Conservation (phyloP, 2,329 filamentous ascomycete genomes). For the Cordyceps tenuipes region DNA sequence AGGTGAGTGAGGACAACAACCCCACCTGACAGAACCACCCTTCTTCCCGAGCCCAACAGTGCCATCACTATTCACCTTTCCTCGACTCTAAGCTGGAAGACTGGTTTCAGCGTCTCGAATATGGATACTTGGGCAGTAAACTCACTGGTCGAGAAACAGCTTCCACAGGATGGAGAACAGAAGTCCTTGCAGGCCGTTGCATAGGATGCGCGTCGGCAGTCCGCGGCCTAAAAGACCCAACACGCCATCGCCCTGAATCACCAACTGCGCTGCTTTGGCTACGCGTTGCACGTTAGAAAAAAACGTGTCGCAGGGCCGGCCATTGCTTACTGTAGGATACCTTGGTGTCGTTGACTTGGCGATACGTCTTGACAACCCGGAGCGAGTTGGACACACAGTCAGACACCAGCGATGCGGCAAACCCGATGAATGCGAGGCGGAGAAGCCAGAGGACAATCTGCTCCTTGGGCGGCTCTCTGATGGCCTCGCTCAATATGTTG, state of each 20-base stretch:
- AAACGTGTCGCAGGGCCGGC: neutral
- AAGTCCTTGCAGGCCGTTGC: slow-evolving; percentile 38
- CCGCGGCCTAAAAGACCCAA: slow-evolving; percentile 36
- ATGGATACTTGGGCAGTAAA: slow-evolving; percentile 7
- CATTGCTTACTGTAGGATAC: slow-evolving; percentile 34
- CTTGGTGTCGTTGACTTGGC: slow-evolving; percentile 39
- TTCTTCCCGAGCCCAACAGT: neutral
- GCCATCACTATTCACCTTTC: neutral
- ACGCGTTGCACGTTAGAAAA: neutral
- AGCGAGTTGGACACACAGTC: slow-evolving; percentile 40
- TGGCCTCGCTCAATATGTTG: slow-evolving; percentile 31
- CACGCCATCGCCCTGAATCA: slow-evolving; percentile 34
- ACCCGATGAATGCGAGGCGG: slow-evolving; percentile 33
- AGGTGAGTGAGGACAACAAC: neutral
- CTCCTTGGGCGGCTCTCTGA: slow-evolving; percentile 32
- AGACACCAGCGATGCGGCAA: slow-evolving; percentile 23
- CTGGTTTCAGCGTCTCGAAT: neutral
- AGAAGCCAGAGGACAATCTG: slow-evolving; percentile 33
- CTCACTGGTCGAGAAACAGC: slow-evolving; percentile 39
- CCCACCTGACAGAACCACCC: neutral
- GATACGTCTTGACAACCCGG: slow-evolving; percentile 40
- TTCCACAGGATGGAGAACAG: slow-evolving; percentile 43
- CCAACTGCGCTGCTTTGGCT: slow-evolving; percentile 34
- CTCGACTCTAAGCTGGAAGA: neutral
- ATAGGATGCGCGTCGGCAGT: slow-evolving; percentile 38